Evolutionary conservation across 306 rosid genomes (phyloP).

Genomic region (Ceratonia siliqua): DNA sequence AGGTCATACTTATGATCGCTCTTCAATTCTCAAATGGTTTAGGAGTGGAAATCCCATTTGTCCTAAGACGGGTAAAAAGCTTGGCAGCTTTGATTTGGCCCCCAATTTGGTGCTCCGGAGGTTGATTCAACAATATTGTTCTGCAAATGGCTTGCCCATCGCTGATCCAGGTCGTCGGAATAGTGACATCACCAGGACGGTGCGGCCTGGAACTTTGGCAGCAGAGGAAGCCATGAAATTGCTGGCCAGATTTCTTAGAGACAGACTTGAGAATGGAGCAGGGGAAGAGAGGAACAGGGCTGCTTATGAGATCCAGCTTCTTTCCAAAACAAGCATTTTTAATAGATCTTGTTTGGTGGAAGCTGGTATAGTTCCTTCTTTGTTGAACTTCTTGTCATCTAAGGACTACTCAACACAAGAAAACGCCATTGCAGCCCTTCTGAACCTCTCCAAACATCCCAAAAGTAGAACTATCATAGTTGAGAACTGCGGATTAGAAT

Average conservation of each 20-base stretch:
- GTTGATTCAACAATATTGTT: constrained; percentile 59
- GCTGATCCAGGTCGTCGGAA: constrained; percentile 40
- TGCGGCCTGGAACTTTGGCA: constrained; percentile 43
- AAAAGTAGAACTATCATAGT: constrained; percentile 50
- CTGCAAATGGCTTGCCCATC: constrained; percentile 44
- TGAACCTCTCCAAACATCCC: constrained; percentile 71
- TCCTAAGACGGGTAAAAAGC: constrained; percentile 77
- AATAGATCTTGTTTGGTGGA: constrained; percentile 73
- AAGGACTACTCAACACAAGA: constrained; percentile 52
- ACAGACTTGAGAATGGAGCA: constrained; percentile 38
- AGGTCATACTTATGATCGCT: constrained; percentile 85
- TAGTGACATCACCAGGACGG: constrained; percentile 38
- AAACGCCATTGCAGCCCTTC: constrained; percentile 69
- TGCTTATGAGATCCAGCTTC: constrained; percentile 63
- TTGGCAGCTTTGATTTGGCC: constrained; percentile 52
- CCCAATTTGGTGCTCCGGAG: constrained; percentile 61
- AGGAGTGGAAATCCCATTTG: constrained; percentile 59
- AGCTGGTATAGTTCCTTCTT: constrained; percentile 52
- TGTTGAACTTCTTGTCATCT: constrained; percentile 50
- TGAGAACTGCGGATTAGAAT: constrained; percentile 56
- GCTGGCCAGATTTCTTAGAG: constrained; percentile 46
- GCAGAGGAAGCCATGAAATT: constrained; percentile 56
- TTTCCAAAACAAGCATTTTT: constrained; percentile 72
- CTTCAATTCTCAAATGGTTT: constrained; percentile 85
- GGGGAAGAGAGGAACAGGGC: constrained; percentile 49